A percentile compares a stretch with the other conserved stretches of the same genome.
These are phyloP conservation scores for Metarhizium anisopliae DNA, from an alignment of 2,329 filamentous ascomycete species.

Conservation along the genomic window DNA sequence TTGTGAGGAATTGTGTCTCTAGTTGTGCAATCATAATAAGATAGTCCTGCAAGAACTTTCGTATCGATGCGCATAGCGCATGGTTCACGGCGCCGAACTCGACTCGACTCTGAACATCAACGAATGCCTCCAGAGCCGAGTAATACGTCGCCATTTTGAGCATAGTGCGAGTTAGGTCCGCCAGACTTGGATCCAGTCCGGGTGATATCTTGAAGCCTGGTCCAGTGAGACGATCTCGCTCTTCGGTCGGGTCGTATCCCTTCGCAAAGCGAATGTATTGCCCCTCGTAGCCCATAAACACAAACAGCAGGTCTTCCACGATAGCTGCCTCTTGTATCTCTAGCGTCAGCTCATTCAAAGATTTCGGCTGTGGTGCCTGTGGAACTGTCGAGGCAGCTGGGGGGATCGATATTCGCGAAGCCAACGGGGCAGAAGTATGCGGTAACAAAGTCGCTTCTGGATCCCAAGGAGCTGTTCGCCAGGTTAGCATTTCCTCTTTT, in stretches of 20 bases:
- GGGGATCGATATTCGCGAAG: constrained; percentile 51
- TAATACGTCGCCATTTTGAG: constrained; percentile 92
- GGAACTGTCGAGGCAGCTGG: constrained; percentile 71
- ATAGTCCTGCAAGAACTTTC: constrained; percentile 88
- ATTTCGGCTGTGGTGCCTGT: constrained; percentile 58
- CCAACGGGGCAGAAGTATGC: constrained; percentile 62
- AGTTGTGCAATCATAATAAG: constrained; percentile 86
- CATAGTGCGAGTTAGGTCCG: constrained; percentile 81
- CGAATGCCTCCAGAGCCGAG: constrained; percentile 80
- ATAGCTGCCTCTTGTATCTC: constrained; percentile 81
- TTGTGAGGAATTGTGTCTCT: constrained; percentile 86
- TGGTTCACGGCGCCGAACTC: constrained; percentile 95
- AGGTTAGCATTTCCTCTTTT: background rate
- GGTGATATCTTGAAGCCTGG: constrained; percentile 71
- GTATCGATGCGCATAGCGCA: constrained; percentile 88
- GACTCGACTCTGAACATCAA: constrained; percentile 87
- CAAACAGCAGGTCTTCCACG: constrained; percentile 83
- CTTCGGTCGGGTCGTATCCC: constrained; percentile 71
- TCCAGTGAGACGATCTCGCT: constrained; percentile 79
- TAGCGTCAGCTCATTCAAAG: constrained; percentile 63
- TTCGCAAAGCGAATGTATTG: constrained; percentile 87
- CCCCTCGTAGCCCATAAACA: constrained; percentile 98
- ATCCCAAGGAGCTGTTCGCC: constrained; percentile 54
- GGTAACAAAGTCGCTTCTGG: constrained; percentile 68
- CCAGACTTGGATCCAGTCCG: constrained; percentile 82